These are phyloP conservation scores for Madurella fahalii DNA, from an alignment of 2,329 filamentous ascomycete genomes.

Conservation along the genomic window DNA sequence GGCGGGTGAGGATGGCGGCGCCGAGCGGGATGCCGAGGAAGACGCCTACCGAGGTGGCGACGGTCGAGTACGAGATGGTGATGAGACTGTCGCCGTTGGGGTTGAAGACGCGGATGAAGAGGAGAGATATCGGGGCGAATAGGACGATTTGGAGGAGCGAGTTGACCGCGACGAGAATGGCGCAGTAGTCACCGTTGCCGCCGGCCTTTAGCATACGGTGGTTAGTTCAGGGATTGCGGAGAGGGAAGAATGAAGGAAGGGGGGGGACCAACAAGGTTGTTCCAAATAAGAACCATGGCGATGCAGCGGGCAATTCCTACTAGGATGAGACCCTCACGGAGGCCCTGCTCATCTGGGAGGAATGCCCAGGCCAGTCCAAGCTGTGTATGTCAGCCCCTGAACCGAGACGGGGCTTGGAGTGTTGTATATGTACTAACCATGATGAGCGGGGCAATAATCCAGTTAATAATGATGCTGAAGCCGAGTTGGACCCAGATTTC, in stretches of 20 bases:
- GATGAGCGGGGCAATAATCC: constrained; percentile 75
- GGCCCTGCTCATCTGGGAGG: constrained; percentile 53
- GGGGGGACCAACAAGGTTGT: constrained; percentile 4
- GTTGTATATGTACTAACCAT: constrained; percentile 55
- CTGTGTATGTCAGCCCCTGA: constrained; percentile 49
- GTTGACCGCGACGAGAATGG: constrained; percentile 60
- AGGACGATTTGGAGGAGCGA: constrained; percentile 71
- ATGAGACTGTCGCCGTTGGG: constrained; percentile 36
- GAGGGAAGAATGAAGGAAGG: neutral
- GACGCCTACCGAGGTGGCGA: constrained; percentile 75
- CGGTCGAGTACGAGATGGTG: constrained; percentile 56
- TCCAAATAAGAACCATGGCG: constrained; percentile 83
- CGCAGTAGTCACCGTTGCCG: constrained; percentile 63
- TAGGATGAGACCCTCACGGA: constrained; percentile 68
- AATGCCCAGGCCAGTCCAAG: constrained; percentile 77
- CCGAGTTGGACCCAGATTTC: constrained; percentile 73
- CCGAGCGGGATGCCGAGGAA: constrained; percentile 82
- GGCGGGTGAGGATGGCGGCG: constrained; percentile 72
- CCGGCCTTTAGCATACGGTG: constrained; percentile 44
- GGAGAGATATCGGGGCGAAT: constrained; percentile 64
- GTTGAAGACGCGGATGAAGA: constrained; percentile 65
- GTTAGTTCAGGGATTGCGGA: neutral
- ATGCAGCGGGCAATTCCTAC: constrained; percentile 84
- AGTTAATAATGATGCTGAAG: constrained; percentile 75
- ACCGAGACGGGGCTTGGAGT: neutral